phyloP scores from a whole-genome alignment of 768 basidiomycete genomes.

The Mrakia gelida region DNA sequence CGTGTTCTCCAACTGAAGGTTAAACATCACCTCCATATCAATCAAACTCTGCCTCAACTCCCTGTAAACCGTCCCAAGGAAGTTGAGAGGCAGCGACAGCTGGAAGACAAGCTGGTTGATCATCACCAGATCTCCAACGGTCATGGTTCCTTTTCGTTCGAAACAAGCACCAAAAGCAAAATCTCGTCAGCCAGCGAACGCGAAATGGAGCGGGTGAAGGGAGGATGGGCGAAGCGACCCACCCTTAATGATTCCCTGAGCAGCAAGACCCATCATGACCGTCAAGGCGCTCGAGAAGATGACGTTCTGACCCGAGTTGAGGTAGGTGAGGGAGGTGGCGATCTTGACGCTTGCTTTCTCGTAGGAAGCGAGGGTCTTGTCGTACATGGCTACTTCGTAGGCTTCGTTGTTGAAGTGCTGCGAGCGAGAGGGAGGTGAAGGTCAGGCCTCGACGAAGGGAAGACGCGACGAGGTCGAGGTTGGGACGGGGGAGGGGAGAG shows the following conservation, averaged over 20 bases:
- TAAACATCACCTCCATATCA: conserved; percentile 95
- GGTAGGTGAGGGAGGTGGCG: conserved; percentile 82
- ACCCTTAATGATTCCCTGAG: conserved; percentile 91
- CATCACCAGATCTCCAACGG: conserved; percentile 97
- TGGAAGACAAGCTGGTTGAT: conserved; percentile 98
- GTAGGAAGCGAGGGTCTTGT: conserved; percentile 76
- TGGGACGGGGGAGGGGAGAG: no score
- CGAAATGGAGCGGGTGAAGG: no score
- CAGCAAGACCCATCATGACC: conserved; percentile 91
- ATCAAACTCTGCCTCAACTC: conserved; percentile 92
- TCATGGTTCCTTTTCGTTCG: conserved; percentile 74
- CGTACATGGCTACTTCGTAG: conserved; percentile 86
- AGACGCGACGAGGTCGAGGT: background rate
- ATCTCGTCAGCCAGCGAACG: no score
- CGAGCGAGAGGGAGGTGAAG: background rate
- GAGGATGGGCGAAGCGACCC: no score
- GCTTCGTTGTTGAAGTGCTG: conserved; percentile 97
- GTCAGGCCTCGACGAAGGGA: background rate
- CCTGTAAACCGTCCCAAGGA: conserved; percentile 91
- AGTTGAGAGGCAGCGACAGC: conserved; percentile 90
- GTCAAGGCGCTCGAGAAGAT: conserved; percentile 94
- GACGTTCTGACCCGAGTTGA: conserved; percentile 95
- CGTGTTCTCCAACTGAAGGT: conserved; percentile 73
- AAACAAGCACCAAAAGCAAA: background rate
- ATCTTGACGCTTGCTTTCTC: conserved; percentile 92